These are phyloP conservation scores for Serendipita sp. DNA, from an alignment of 1,284 basidiomycete genomes.

Conservation along the genomic window DNA sequence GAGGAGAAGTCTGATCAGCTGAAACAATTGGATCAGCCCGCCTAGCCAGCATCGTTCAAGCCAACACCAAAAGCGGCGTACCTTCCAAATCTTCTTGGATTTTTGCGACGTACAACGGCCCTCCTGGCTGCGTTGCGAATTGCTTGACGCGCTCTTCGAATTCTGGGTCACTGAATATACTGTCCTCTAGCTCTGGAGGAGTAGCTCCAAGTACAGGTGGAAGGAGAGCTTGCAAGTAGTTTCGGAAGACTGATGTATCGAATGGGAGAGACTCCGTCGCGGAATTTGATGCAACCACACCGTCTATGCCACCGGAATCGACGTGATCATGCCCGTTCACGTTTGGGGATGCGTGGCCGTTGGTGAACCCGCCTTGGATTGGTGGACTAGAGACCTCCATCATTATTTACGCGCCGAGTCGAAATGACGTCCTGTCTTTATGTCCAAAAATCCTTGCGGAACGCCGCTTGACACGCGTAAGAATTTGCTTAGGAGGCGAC, in stretches of 20 bases:
- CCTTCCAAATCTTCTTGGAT: slow-evolving; percentile 55
- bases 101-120: slow-evolving; percentile 67
- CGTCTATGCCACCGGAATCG: not conserved
- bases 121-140: slow-evolving; percentile 60
- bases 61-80: slow-evolving; percentile 21
- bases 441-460: no score
- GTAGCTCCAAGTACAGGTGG: slow-evolving; percentile 60
- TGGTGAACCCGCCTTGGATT: not conserved
- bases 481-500: no score
- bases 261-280: slow-evolving; percentile 16
- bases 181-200: slow-evolving; percentile 41
- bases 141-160: slow-evolving; percentile 59
- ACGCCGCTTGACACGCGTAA: no score
- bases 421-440: no score
- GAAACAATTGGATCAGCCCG: slow-evolving; percentile 14
- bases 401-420: not conserved
- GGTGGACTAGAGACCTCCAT: not conserved
- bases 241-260: slow-evolving; percentile 21
- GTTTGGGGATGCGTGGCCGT: slow-evolving; percentile 3
- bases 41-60: slow-evolving; percentile 9
- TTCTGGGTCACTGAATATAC: slow-evolving; percentile 49
- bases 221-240: slow-evolving; percentile 53
- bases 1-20: slow-evolving; percentile 39
- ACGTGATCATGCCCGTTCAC: slow-evolving; percentile 5
- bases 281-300: not conserved